phyloP scores from a whole-genome alignment of 2,329 filamentous ascomycete species.

The Verticillium nubilum region DNA sequence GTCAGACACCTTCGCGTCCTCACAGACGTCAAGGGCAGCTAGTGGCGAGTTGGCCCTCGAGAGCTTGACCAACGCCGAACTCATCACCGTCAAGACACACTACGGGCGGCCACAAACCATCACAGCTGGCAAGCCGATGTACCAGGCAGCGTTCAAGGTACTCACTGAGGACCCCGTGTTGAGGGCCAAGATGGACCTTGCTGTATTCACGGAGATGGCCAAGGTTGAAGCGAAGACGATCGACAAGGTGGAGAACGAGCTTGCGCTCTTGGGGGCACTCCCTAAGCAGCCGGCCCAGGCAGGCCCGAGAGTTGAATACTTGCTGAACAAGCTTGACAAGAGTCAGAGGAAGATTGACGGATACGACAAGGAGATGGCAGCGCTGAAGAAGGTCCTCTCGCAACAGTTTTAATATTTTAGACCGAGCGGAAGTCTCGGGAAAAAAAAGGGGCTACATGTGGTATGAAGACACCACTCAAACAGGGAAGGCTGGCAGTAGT shows the following conservation, averaged over 20 bases:
- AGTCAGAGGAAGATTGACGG: constrained; percentile 69
- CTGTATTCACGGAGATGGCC: constrained; percentile 61
- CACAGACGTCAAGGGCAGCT: constrained; percentile 37
- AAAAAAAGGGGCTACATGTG: background rate
- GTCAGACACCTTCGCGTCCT: constrained; percentile 65
- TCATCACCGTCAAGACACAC: constrained; percentile 68
- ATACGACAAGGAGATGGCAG: constrained; percentile 67
- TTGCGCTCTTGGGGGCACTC: constrained; percentile 63
- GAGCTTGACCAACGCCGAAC: constrained; percentile 75
- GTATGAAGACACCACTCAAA: background rate
- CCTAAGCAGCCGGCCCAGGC: constrained; percentile 67
- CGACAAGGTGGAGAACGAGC: constrained; percentile 72
- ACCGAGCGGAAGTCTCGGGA: background rate
- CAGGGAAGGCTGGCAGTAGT: background rate
- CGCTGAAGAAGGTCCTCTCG: constrained; percentile 64
- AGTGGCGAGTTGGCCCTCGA: constrained; percentile 73
- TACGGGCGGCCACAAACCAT: constrained; percentile 76
- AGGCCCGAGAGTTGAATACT: constrained; percentile 60
- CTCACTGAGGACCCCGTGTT: constrained; percentile 69
- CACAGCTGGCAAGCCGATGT: constrained; percentile 78
- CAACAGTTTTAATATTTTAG: constrained; percentile 6
- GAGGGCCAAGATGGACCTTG: constrained; percentile 66
- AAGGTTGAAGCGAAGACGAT: constrained; percentile 70
- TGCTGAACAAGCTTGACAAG: constrained; percentile 66
- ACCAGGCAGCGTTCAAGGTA: constrained; percentile 73